These are phyloP conservation scores for Russula foetens DNA, from an alignment of 768 basidiomycete species.

Conservation along the genomic window DNA sequence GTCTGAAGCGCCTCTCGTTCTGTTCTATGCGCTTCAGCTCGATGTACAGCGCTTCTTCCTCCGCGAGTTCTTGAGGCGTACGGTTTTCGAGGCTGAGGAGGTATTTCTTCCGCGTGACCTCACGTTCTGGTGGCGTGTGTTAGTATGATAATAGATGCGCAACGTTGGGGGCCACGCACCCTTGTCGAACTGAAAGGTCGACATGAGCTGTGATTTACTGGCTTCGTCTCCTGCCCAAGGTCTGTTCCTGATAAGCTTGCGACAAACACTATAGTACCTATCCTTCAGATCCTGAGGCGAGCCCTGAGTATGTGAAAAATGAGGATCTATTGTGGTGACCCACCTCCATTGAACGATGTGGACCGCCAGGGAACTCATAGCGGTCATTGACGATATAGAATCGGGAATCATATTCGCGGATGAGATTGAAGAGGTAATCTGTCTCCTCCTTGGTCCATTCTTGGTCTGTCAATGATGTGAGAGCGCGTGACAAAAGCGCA, in stretches of 20 bases:
- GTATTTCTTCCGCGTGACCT: slow-evolving; percentile 82
- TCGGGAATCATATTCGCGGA: slow-evolving; percentile 75
- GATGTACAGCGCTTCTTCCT: slow-evolving; percentile 91
- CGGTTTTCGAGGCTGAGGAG: slow-evolving; percentile 79
- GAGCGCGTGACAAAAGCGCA: background rate
- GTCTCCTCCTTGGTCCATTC: slow-evolving; percentile 95
- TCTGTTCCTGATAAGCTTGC: slow-evolving; percentile 75
- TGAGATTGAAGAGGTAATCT: slow-evolving; percentile 78
- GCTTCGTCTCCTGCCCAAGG: slow-evolving; percentile 82
- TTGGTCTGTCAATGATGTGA: slow-evolving; percentile 38
- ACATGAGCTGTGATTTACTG: slow-evolving; percentile 55
- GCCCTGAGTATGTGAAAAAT: background rate
- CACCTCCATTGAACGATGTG: slow-evolving; percentile 63
- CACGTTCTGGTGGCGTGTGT: slow-evolving; percentile 52
- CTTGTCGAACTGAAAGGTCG: slow-evolving; percentile 82
- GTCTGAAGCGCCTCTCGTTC: slow-evolving; percentile 79
- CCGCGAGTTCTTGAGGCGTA: slow-evolving; percentile 82
- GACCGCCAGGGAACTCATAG: slow-evolving; percentile 62
- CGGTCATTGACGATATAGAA: slow-evolving; percentile 90
- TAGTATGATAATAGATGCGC: background rate
- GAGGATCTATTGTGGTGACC: slow-evolving; percentile 11
- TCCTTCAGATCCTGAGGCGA: slow-evolving; percentile 77
- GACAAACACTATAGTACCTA: slow-evolving; percentile 86
- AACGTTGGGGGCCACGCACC: slow-evolving; percentile 39
- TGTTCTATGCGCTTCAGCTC: slow-evolving; percentile 95